Conservation (phyloP, 2,329 filamentous ascomycete genomes). For the Coleophoma crateriformis region DNA sequence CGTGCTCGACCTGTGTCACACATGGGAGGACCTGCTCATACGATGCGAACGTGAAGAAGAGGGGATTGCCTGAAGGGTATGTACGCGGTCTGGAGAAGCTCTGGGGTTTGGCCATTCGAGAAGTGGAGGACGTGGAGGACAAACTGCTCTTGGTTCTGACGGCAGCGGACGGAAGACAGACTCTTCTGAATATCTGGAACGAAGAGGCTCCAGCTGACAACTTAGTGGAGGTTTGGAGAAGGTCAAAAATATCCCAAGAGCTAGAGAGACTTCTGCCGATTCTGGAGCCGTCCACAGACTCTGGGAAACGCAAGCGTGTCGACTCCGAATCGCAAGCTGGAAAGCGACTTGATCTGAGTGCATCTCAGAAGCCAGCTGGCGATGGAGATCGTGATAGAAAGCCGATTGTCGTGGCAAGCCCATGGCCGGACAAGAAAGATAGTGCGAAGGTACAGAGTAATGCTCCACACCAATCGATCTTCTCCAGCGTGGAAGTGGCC, state of each 20-base stretch:
- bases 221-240: conserved; percentile 24
- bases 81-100: conserved; percentile 65
- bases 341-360: conserved; percentile 4
- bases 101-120: conserved; percentile 47
- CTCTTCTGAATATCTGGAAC: conserved; percentile 19
- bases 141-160: conserved; percentile 39
- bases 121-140: conserved; percentile 41
- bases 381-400: conserved; percentile 2
- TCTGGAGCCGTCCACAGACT: conserved; percentile 16
- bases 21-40: conserved; percentile 55
- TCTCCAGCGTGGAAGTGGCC: too few species aligned
- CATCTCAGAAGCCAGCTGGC: background rate
- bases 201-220: conserved; percentile 20
- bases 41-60: conserved; percentile 67
- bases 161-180: conserved; percentile 31
- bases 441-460: conserved; percentile 2
- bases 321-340: conserved; percentile 13
- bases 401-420: conserved; percentile 1
- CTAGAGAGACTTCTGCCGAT: conserved; percentile 23
- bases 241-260: conserved; percentile 23
- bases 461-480: background rate
- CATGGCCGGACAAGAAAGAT: conserved; percentile 3
- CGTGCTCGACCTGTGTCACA: conserved; percentile 56
- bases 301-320: conserved; percentile 17
- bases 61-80: conserved; percentile 76